phyloP scores from a whole-genome alignment of 192 early-diverging fungal genomes.

The Podila clonocystis region DNA sequence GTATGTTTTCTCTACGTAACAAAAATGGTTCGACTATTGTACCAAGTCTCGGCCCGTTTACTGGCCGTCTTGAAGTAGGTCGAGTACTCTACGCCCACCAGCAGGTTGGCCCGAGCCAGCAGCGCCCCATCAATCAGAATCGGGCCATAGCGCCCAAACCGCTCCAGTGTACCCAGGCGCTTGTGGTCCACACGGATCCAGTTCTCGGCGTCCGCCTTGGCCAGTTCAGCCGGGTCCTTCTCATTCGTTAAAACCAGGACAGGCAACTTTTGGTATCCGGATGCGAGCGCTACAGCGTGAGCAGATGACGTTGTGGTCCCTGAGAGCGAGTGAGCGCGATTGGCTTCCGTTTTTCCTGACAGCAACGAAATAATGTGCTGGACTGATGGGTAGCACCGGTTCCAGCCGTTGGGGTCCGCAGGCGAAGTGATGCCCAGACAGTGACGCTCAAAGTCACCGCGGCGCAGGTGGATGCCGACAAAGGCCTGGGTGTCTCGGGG shows the following conservation, averaged over 20 bases:
- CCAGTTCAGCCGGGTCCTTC: conserved; percentile 24
- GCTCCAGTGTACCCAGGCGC: conserved; percentile 18
- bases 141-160: conserved; percentile 36
- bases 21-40: conserved; percentile 15
- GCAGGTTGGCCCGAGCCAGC: conserved; percentile 16
- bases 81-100: conserved; percentile 44
- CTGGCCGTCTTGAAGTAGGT: conserved; percentile 38
- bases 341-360: neutral
- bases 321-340: neutral
- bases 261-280: conserved; percentile 8
- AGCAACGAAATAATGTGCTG: conserved; percentile 36
- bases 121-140: conserved; percentile 40
- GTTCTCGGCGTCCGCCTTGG: conserved; percentile 33
- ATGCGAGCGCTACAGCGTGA: neutral
- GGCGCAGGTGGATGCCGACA: conserved; percentile 30
- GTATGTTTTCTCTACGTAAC: conserved; percentile 23
- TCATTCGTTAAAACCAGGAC: conserved; percentile 41
- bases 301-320: neutral
- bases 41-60: conserved; percentile 40
- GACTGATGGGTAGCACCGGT: conserved; percentile 42
- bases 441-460: conserved; percentile 36
- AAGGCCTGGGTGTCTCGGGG: conserved; percentile 10
- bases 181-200: conserved; percentile 43
- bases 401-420: conserved; percentile 47
- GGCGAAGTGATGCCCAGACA: conserved; percentile 41